Evolutionary conservation across 768 basidiomycete species (phyloP).

Genomic region (Tulasnella sp.): DNA sequence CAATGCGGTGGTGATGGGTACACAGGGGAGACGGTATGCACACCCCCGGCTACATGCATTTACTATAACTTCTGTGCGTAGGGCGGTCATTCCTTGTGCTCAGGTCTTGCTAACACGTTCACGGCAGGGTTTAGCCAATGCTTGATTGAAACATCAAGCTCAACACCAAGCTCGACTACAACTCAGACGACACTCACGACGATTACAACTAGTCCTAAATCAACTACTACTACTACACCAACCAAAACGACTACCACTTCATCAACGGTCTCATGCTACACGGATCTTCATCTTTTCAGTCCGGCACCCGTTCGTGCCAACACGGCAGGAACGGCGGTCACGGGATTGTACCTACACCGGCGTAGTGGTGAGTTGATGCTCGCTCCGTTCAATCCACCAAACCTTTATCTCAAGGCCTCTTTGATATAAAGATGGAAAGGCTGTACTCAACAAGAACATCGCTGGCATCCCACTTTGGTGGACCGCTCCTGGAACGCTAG

Average conservation of each 20-base stretch:
- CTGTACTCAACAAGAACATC: conserved; percentile 46
- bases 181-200: not conserved
- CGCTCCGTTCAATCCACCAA: not conserved
- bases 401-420: not conserved
- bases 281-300: not conserved
- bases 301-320: not conserved
- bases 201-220: not conserved
- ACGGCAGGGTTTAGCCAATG: not conserved
- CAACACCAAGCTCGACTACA: not conserved
- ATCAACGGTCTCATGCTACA: not conserved
- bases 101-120: not conserved
- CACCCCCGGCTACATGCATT: not conserved
- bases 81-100: not conserved
- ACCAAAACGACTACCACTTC: not conserved
- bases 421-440: conserved; percentile 53
- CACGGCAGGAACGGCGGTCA: not conserved
- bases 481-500: not conserved
- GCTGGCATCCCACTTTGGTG: not conserved
- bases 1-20: not conserved
- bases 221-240: not conserved
- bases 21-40: not conserved
- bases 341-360: not conserved
- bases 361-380: not conserved
- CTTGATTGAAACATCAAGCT: not conserved
- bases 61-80: not conserved